Percentiles rank a stretch among this genome's conserved stretches.
These are phyloP conservation scores for Penicillium verrucosum DNA, from an alignment of 2,329 filamentous ascomycete genomes.

Conservation along the genomic window DNA sequence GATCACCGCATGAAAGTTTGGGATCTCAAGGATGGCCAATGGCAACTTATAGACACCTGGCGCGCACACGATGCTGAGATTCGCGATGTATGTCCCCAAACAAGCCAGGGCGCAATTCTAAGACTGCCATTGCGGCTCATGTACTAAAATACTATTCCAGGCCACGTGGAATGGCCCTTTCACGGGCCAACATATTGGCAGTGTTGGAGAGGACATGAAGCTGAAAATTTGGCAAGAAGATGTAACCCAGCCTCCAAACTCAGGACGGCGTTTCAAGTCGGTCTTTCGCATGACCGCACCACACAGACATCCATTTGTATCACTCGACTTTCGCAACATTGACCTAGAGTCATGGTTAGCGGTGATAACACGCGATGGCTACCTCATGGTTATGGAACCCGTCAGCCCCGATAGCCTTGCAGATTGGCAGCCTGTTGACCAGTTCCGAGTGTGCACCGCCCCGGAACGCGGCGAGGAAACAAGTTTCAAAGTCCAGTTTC, in stretches of 20 bases:
- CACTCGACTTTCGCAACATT: conserved; percentile 81
- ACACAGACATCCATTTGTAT: conserved; percentile 68
- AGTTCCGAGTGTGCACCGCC: conserved; percentile 67
- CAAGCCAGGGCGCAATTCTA: conserved; percentile 13
- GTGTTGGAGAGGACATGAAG: conserved; percentile 82
- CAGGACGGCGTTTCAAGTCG: conserved; percentile 75
- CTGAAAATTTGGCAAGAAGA: conserved; percentile 94
- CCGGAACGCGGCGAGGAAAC: conserved; percentile 80
- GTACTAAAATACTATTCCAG: conserved; percentile 45
- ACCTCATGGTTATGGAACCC: conserved; percentile 77
- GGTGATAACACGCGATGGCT: conserved; percentile 77
- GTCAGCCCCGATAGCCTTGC: conserved; percentile 76
- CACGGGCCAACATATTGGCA: conserved; percentile 82
- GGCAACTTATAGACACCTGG: conserved; percentile 84
- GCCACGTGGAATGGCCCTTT: conserved; percentile 92
- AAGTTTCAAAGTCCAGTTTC: conserved; percentile 80
- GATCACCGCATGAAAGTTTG: conserved; percentile 93
- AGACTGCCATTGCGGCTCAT: conserved; percentile 6
- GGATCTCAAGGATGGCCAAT: conserved; percentile 70
- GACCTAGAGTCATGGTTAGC: conserved; percentile 82
- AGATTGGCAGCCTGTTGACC: conserved; percentile 72
- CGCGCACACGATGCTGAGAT: conserved; percentile 87
- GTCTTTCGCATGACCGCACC: conserved; percentile 61
- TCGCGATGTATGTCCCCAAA: conserved; percentile 63
- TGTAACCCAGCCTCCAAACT: conserved; percentile 68